A percentile compares a stretch with the other conserved stretches of the same genome.
Evolutionary conservation across 768 basidiomycete genomes (phyloP).

Genomic region (Hirschioporus abietinus): DNA sequence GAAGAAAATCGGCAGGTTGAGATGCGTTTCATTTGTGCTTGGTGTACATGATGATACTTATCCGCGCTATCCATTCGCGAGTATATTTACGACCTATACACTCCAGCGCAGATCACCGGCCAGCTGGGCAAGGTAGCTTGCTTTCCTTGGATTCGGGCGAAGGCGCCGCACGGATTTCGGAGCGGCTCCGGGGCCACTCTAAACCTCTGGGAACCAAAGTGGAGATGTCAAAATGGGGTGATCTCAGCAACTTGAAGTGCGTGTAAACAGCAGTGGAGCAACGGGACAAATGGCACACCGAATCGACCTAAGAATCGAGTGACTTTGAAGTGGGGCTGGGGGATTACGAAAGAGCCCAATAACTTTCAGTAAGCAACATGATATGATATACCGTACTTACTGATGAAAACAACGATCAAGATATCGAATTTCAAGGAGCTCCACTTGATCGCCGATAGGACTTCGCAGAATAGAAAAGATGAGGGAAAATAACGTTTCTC

Average conservation of each 20-base stretch:
- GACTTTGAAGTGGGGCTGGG: not conserved
- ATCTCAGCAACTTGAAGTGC: not conserved
- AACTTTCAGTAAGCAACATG: too few relatives aligned
- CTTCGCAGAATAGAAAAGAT: not conserved
- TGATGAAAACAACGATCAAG: not conserved
- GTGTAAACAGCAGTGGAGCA: not conserved
- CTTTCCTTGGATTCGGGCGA: not conserved
- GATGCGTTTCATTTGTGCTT: not conserved
- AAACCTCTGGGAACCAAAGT: not conserved
- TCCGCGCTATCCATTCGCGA: not conserved
- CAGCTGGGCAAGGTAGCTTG: not conserved
- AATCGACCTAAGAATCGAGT: not conserved
- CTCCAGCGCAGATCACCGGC: not conserved
- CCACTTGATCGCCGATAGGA: not conserved
- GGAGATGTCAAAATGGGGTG: not conserved
- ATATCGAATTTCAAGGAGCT: not conserved
- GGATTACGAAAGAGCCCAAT: too few relatives aligned
- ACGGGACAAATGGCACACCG: not conserved
- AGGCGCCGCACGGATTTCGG: not conserved
- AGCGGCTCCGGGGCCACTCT: not conserved
- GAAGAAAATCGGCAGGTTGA: not conserved
- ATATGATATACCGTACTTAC: too few relatives aligned
- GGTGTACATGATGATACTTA: not conserved
- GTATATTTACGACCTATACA: not conserved
- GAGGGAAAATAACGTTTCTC: not conserved